Conservation (phyloP, 768 basidiomycete genomes). For the Boletus fagicola region DNA sequence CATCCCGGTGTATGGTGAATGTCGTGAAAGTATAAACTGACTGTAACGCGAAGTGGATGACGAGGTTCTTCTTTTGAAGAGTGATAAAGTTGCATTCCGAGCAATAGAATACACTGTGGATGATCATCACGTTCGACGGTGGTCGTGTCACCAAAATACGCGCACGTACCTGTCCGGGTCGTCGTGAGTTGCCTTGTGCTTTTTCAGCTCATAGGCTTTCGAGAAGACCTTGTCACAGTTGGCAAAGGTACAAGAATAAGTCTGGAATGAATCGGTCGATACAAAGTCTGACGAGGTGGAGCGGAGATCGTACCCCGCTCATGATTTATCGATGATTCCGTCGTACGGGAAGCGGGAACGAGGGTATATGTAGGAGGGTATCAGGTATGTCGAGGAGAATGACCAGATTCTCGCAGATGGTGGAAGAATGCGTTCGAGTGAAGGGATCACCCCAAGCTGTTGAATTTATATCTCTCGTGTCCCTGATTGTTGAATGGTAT, state of each 20-base stretch:
- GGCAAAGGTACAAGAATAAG: constrained; percentile 9
- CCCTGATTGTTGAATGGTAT: constrained; percentile 4
- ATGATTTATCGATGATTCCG: constrained; percentile 4
- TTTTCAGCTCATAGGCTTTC: constrained; percentile 20
- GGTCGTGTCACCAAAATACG: not conserved
- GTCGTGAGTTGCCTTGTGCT: constrained; percentile 22
- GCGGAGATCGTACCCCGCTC: constrained; percentile 6
- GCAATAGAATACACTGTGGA: constrained; percentile 21
- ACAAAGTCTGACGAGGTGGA: not conserved
- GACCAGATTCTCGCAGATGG: constrained; percentile 12
- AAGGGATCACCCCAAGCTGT: not conserved
- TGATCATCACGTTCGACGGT: not conserved
- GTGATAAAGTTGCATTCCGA: constrained; percentile 18
- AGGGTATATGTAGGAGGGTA: not conserved
- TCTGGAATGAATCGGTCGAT: constrained; percentile 8
- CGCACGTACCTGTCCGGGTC: constrained; percentile 9
- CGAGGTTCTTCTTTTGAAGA: constrained; percentile 20
- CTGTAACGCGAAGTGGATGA: constrained; percentile 24
- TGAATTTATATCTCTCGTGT: constrained; percentile 14
- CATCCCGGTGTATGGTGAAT: not conserved
- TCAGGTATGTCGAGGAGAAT: constrained; percentile 2
- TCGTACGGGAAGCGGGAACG: not conserved
- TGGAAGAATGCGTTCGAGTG: not conserved
- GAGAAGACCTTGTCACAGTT: constrained; percentile 16
- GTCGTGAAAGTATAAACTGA: not conserved